phyloP scores from a whole-genome alignment of 768 basidiomycete genomes.

The Hypholoma sublateritium region DNA sequence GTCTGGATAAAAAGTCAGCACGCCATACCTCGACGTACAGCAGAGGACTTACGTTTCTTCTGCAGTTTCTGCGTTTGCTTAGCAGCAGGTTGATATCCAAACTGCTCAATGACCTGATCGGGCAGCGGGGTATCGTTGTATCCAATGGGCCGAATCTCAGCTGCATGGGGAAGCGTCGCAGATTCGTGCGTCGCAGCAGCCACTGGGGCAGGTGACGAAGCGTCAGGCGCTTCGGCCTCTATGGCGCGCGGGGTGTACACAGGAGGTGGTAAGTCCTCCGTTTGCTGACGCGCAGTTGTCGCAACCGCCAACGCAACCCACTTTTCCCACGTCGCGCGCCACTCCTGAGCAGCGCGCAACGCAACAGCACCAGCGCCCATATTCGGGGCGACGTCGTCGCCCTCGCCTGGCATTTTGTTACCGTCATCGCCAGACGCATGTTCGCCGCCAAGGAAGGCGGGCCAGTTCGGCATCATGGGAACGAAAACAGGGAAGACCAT shows the following conservation, averaged over 20 bases:
- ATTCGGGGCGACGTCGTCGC: slow-evolving; percentile 34
- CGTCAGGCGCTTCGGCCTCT: slow-evolving; percentile 12
- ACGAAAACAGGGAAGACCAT: slow-evolving; percentile 81
- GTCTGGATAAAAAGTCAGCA: slow-evolving; percentile 40
- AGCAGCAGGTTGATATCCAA: slow-evolving; percentile 57
- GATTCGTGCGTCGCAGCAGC: slow-evolving; percentile 13
- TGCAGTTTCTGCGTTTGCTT: slow-evolving; percentile 45
- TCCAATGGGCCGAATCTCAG: slow-evolving; percentile 40
- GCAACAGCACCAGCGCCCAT: slow-evolving; percentile 42
- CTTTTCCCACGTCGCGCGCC: slow-evolving; percentile 74
- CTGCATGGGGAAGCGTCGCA: slow-evolving; percentile 21
- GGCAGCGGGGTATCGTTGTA: slow-evolving; percentile 53
- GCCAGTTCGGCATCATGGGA: slow-evolving; percentile 63
- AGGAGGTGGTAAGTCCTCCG: slow-evolving; percentile 64
- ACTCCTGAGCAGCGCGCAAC: slow-evolving; percentile 56
- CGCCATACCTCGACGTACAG: not conserved
- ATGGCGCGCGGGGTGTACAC: slow-evolving; percentile 68
- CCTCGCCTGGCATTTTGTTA: slow-evolving; percentile 28
- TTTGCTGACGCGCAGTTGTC: slow-evolving; percentile 40
- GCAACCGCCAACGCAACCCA: slow-evolving; percentile 61
- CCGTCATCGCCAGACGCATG: slow-evolving; percentile 25
- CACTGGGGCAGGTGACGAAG: slow-evolving; percentile 12
- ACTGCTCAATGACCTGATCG: slow-evolving; percentile 69
- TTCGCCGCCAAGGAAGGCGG: slow-evolving; percentile 60
- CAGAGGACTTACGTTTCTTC: slow-evolving; percentile 63